Base-by-base conservation (phyloP, 164 flowering plant species). In the Magnolia kwangsiensis region DNA sequence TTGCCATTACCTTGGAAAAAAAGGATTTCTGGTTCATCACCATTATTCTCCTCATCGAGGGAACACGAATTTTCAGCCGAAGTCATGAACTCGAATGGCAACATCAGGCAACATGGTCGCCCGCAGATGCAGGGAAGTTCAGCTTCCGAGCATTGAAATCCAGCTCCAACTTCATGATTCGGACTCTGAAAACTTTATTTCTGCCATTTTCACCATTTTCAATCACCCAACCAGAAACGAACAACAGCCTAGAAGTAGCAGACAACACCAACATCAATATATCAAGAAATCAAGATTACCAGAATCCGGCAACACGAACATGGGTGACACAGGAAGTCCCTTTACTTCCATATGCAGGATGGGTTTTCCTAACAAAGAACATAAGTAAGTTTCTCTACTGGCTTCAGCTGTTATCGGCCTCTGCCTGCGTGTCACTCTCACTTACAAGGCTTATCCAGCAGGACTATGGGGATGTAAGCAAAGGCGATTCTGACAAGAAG, bases 71-170 rank as follows among this genome's bases (percentile, higher is more conserved):
- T 8, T 93, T 93, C 86, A 92, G 99, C 87, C 72, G 96, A 63
- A 94, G 98, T 66, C 99, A 87, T 81, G 99, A 94, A 82, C 95
- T 96, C 21, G 97, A 96, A 79, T 92, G 95, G 97, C 73, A 73
- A 69, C 95, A 91, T 75, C 97, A 92, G 77, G 89, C 97, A 24
- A 93, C 98, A 4, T 93, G 98, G 98, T 89, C 97, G 9, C 71
- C 90, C 14, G 27, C 96, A 1, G 97, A 89, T 74, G 91, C 86
- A 0, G 95, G 95, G 21, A 86, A 87, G 74, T 83, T 74, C 78
- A 96, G 96, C 69, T 91, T 91, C 76, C 87, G 89, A 5, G 89
- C 91, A 0, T 63, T 95, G 74, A 88, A 81, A 74, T 81, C 90
- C 2, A 81, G 92, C 80, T 88, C 97, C 0, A 78, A 74, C 64